These are phyloP conservation scores for Rhizopogon sp. DNA, from an alignment of 768 basidiomycete genomes.

Conservation along the genomic window DNA sequence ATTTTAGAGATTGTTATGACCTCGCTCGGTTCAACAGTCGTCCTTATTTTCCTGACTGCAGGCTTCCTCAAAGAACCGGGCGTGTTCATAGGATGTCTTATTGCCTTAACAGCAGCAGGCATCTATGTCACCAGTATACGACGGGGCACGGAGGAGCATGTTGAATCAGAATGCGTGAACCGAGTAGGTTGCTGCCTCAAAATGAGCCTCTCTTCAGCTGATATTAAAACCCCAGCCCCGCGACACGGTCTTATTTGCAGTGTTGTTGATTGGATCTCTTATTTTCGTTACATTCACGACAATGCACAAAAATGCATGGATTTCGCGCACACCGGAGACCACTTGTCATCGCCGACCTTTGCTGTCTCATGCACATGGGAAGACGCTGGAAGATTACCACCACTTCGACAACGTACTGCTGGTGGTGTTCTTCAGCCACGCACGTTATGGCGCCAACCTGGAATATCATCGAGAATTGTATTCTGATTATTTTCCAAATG, in stretches of 20 bases:
- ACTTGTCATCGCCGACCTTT: conserved; percentile 20
- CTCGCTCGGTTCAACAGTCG: conserved; percentile 15
- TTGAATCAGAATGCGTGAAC: background rate
- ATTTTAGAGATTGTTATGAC: conserved; percentile 19
- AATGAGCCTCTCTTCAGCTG: background rate
- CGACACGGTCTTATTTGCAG: background rate
- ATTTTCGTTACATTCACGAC: background rate
- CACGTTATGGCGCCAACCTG: conserved; percentile 40
- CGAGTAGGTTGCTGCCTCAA: background rate
- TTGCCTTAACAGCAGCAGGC: background rate
- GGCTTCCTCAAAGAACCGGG: background rate
- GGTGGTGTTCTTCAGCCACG: conserved; percentile 47
- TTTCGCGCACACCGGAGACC: background rate
- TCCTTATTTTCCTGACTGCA: background rate
- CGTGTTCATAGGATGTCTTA: background rate
- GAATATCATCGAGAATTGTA: conserved; percentile 45
- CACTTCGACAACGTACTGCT: conserved; percentile 39
- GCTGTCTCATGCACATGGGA: conserved; percentile 7
- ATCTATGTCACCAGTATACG: background rate
- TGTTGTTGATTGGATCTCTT: background rate
- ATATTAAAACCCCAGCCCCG: background rate
- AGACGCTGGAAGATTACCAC: conserved; percentile 22
- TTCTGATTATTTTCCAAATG: conserved; percentile 45
- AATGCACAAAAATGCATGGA: background rate
- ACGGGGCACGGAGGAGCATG: background rate